Base-by-base conservation (phyloP, 306 rosid species). In the Glycine latifolia region DNA sequence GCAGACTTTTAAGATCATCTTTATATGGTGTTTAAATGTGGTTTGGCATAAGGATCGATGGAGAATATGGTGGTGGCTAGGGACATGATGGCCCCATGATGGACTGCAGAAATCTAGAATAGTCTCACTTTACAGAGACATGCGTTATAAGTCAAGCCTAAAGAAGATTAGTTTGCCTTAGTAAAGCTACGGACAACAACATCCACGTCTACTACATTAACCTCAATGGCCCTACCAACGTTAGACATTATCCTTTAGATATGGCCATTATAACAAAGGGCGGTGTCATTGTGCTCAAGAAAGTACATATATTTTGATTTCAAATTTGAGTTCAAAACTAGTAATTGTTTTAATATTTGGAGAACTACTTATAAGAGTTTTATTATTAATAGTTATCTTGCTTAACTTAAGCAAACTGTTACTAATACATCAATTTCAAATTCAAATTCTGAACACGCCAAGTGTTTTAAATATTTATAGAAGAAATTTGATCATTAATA, bases 181-280 rank as follows among this genome's bases (percentile, higher is more conserved):
- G 54, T 12, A 83, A 6, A 71, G 73, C 80, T 69, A 73, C 3
- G 31, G 87, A 80, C 87, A 80, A 76, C 47, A 80, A 61, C 81
- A 73, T 83, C 81, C 78, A 86, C 85, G 16, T 79, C 71, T 58
- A 58, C 62, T 20, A 14, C 72, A 62, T 87, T 81, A 84, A 67
- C 79, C 81, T 73, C 53, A 8, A 67, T 5, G 86, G 26, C 71
- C 87, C 90, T 43, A 87, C 86, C 84, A 62, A 62, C 68, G 67
- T 78, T 74, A 69, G 63, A 74, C 79, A 84, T 71, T 47, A 73
- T 77, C 79, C 86, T 61, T 58, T 16, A 59, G 43, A 83, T 50
- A 78, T 62, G 82, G 82, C 55, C 67, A 54, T 37, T 39, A 46
- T 76, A 46, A 55, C 39, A 15, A 76, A 63, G 14, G 46, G 16